phyloP scores from a whole-genome alignment of 177 flowering plant genomes.

The Vitis hybrid region DNA sequence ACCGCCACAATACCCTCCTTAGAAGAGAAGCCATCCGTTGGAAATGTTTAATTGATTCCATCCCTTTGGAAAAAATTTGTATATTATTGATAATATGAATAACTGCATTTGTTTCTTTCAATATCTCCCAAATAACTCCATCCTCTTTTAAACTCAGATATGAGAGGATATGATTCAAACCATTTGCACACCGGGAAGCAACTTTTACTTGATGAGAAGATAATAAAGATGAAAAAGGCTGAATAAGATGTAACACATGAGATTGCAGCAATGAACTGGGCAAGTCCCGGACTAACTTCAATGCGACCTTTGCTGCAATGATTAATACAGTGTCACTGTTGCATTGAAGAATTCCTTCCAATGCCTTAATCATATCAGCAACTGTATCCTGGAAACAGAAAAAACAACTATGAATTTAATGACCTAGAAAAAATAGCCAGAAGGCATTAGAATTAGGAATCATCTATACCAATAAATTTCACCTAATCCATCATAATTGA shows the following conservation, averaged over 20 bases:
- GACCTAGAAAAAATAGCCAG: neutral
- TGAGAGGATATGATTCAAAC: slow-evolving; percentile 50
- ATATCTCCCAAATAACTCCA: slow-evolving; percentile 49
- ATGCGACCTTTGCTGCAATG: slow-evolving; percentile 43
- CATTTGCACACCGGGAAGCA: slow-evolving; percentile 45
- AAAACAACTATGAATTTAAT: neutral
- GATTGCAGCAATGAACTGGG: slow-evolving; percentile 48
- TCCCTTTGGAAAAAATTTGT: slow-evolving; percentile 25
- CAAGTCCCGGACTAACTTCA: slow-evolving; percentile 48
- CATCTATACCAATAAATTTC: neutral
- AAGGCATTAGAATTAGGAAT: neutral
- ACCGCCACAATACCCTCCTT: slow-evolving; percentile 56
- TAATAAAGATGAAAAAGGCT: slow-evolving; percentile 54
- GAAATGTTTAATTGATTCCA: slow-evolving; percentile 43
- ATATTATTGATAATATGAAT: slow-evolving; percentile 33
- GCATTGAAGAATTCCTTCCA: slow-evolving; percentile 57
- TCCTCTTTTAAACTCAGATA: slow-evolving; percentile 44
- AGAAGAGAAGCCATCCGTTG: slow-evolving; percentile 60
- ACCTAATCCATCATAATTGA: slow-evolving; percentile 7
- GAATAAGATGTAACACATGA: slow-evolving; percentile 42
- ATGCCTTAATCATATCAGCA: slow-evolving; percentile 59
- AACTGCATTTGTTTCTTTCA: slow-evolving; percentile 43
- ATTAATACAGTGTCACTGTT: slow-evolving; percentile 42
- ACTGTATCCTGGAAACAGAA: slow-evolving; percentile 54
- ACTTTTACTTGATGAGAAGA: slow-evolving; percentile 38